Base-by-base conservation (phyloP, 352 stramenopile genomes). In the Phytophthora niederhauseri region DNA sequence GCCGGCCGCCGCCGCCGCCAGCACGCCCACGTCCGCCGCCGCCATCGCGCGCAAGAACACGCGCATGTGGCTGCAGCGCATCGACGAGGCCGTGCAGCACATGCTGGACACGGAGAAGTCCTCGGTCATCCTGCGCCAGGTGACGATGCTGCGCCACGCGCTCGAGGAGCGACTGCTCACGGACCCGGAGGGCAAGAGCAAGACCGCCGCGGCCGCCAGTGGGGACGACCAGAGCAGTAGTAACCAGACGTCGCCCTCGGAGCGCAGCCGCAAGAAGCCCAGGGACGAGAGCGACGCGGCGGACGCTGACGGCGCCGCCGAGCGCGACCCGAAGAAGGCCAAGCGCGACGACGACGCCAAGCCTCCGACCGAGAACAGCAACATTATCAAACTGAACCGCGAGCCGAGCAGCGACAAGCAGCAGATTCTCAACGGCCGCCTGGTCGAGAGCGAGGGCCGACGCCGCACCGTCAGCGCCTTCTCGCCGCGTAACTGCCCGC, bases 111-210 rank as follows among this genome's bases (percentile, higher is more conserved):
- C 41, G 1, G 85, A 95, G 64, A 78, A 72, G 53, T 85, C 79
- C 36, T 69, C 66, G 14, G 83, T 92, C 28, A 77, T 95, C 9
- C 51, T 85, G 62, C 87, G 85, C 19, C 80, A 91, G 36, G 73
- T 93, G 55, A 87, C 72, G 38, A 74, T 81, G 20, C 51, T 95
- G 26, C 76, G 75, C 38, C 74, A 90, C 7, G 75, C 77, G 36
- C 70, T 89, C 6, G 68, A 84, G 46, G 73, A 88, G 54, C 66
- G 65, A 7, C 66, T 82, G 30, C 61, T 68, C 31, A 36, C 66
- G 15, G 56, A 61, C 1, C 20, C 45, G 2, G 61, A 72, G 24
- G 38, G 0, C 7, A 60, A 70, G 41, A 66, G 38, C 41, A 62
- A 54, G 5, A 12, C 11, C 6, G 30, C 30, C 9, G 28, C 28